These are phyloP conservation scores for Sordaria brevicollis DNA, from an alignment of 495 filamentous ascomycete species.

Conservation along the genomic window DNA sequence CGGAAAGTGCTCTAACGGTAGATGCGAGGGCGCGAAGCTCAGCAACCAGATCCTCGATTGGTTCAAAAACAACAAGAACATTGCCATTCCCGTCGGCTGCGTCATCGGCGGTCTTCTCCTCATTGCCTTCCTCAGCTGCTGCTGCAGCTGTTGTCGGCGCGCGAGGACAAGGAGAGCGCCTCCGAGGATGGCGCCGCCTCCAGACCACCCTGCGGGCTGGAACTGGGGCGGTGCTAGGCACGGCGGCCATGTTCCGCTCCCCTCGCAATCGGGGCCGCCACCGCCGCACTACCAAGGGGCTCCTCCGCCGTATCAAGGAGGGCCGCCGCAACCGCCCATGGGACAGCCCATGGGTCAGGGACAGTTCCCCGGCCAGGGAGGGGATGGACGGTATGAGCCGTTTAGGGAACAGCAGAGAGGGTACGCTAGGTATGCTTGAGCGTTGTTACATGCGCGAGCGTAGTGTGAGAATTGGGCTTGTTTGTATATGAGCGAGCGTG, in stretches of 20 bases:
- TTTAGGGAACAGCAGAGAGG: background rate
- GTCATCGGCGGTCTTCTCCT: conserved; percentile 60
- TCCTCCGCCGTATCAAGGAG: background rate
- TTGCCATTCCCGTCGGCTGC: conserved; percentile 63
- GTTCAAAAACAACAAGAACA: conserved; percentile 58
- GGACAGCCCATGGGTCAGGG: background rate
- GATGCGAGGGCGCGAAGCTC: conserved; percentile 54
- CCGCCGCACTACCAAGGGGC: background rate
- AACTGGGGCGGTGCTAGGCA: background rate
- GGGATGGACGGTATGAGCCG: background rate
- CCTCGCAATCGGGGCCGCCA: background rate
- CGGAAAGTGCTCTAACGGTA: conserved; percentile 65
- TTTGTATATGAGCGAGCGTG: background rate
- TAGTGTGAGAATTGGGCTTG: no score
- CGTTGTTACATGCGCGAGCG: background rate
- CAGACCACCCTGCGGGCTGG: background rate
- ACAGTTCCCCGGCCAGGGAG: background rate
- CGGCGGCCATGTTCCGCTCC: background rate
- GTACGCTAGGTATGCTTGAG: background rate
- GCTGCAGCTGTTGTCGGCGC: conserved; percentile 42
- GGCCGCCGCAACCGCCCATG: background rate
- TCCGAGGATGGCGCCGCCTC: background rate
- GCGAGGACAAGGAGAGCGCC: background rate
- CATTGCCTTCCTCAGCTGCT: conserved; percentile 50
- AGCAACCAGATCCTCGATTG: conserved; percentile 52